Evolutionary conservation across 441 rosid genomes (phyloP), one percentile per base, ranked within the genome.

Genomic region (Brassica balearica): DNA sequence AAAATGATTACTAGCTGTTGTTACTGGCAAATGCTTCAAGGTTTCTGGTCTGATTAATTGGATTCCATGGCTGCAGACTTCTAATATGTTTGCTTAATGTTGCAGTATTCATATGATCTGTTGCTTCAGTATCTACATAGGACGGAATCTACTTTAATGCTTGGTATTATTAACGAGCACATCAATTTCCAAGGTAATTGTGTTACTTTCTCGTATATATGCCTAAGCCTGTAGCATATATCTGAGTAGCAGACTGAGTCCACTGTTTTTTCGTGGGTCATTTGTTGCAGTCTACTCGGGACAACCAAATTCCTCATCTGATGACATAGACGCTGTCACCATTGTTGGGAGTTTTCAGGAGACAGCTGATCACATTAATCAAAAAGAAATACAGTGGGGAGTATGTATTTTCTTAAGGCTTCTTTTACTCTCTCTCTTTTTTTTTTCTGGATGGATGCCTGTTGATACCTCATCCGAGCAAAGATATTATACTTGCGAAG

Each of bases 301-400:
- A 76, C 97, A 92, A 77, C 98, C 97, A 62, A 84, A 61, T 84
- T 85, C 93, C 51, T 77, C 92, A 75, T 91, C 95, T 27, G 99
- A 96, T 84, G 98, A 94, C 74, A 81, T 90, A 63, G 98, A 95
- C 73, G 91, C 85, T 82, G 95, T 94, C 74, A 86, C 90, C 34
- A 87, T 92, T 65, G 85, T 93, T 80, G 93, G 92, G 68, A 87
- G 92, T 78, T 88, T 84, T 72, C 97, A 90, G 82, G 98, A 90
- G 68, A 82, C 86, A 34, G 95, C 97, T 76, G 84, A 85, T 84
- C 88, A 86, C 87, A 80, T 87, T 77, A 96, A 90, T 79, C 90
- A 90, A 80, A 96, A 88, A 83, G 99, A 96, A 86, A 86, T 96
- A 82, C 97, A 85, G 69, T 96, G 97, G 98, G 99, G 98, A 88